phyloP scores from a whole-genome alignment of 1,284 basidiomycete genomes.

The Sutorius eximius region DNA sequence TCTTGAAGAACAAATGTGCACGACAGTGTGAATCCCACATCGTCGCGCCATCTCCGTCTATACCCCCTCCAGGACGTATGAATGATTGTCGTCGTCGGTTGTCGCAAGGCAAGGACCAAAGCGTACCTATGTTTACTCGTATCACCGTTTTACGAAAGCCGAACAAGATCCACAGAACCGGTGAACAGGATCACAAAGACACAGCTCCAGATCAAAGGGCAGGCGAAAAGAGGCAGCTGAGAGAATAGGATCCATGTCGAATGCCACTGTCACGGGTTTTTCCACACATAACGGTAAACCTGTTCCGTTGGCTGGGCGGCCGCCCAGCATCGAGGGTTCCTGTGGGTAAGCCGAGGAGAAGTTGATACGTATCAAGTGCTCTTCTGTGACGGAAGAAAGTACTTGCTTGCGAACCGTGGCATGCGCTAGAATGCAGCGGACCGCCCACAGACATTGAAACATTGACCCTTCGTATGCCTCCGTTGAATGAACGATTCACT shows the following conservation, averaged over 20 bases:
- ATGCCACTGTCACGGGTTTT: neutral
- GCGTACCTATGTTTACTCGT: conserved; percentile 6
- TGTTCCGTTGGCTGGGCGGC: neutral
- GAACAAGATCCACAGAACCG: neutral
- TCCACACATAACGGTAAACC: neutral
- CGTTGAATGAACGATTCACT: neutral
- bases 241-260: neutral
- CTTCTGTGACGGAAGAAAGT: conserved; percentile 10
- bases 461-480: conserved; percentile 7
- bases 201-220: conserved; percentile 10
- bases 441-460: conserved; percentile 8
- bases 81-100: neutral
- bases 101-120: conserved; percentile 1
- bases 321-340: neutral
- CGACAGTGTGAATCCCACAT: neutral
- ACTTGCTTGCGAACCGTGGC: neutral
- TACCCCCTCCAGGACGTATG: neutral
- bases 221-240: neutral
- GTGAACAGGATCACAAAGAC: conserved; percentile 1
- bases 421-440: neutral
- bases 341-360: conserved; percentile 19
- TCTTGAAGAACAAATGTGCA: neutral
- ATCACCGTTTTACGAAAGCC: neutral
- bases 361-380: neutral
- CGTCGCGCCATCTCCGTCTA: neutral